A percentile compares a stretch with the other conserved stretches of the same genome.
These are phyloP conservation scores for Castanopsis chinensis DNA, from an alignment of 306 rosid genomes.

Conservation along the genomic window DNA sequence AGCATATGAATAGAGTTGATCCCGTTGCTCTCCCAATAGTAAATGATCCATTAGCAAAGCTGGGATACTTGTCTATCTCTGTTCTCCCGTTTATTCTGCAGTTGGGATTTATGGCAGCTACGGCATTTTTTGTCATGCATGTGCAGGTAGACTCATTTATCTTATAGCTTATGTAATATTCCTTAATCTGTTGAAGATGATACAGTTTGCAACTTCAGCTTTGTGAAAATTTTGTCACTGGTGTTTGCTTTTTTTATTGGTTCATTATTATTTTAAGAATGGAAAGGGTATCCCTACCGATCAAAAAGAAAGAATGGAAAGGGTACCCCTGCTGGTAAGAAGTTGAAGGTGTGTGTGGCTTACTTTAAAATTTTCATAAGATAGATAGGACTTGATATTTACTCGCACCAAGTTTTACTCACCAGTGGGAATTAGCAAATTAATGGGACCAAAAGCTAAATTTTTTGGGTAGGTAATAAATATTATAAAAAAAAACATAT, in stretches of 20 bases:
- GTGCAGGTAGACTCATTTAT: conserved; percentile 67
- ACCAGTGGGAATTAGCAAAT: background rate
- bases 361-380: background rate
- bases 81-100: conserved; percentile 82
- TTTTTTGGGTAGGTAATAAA: background rate
- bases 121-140: conserved; percentile 85
- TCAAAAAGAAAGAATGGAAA: too few relatives aligned
- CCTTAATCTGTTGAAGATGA: background rate
- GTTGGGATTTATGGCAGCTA: conserved; percentile 75
- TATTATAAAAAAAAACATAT: too few relatives aligned
- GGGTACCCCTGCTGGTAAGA: background rate
- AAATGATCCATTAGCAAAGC: conserved; percentile 27
- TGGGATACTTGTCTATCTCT: conserved; percentile 61
- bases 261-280: background rate
- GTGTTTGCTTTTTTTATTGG: background rate
- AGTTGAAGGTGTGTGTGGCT: background rate
- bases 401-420: background rate
- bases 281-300: background rate
- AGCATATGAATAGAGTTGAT: conserved; percentile 31
- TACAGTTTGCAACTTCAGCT: background rate
- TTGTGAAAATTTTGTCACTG: background rate
- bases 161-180: background rate
- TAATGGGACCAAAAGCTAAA: background rate
- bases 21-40: conserved; percentile 24
- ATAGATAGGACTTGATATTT: background rate